These are phyloP conservation scores for Periconia sp. DNA, from an alignment of 2,329 filamentous ascomycete genomes.

Conservation along the genomic window DNA sequence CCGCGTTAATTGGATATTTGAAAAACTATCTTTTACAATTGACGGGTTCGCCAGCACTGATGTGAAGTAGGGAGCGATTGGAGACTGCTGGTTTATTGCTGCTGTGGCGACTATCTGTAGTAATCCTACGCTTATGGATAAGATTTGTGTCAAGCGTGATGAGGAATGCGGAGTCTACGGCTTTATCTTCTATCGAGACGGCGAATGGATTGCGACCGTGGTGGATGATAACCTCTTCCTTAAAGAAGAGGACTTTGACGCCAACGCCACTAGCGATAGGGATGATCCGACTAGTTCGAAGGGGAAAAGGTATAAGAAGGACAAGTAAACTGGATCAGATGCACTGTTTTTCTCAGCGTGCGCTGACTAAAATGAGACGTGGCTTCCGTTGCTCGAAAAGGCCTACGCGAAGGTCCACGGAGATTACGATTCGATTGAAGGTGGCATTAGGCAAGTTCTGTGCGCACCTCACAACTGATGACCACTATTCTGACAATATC, in stretches of 20 bases:
- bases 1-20: slow-evolving; percentile 68
- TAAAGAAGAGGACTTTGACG: slow-evolving; percentile 68
- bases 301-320: slow-evolving; percentile 65
- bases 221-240: slow-evolving; percentile 89
- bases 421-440: slow-evolving; percentile 73
- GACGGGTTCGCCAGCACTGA: slow-evolving; percentile 76
- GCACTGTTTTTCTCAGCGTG: slow-evolving; percentile 78
- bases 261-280: slow-evolving; percentile 51
- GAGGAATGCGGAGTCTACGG: slow-evolving; percentile 79
- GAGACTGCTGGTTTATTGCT: slow-evolving; percentile 85
- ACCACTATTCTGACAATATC: no score
- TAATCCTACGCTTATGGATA: slow-evolving; percentile 69
- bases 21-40: slow-evolving; percentile 72
- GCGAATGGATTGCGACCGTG: slow-evolving; percentile 80
- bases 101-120: slow-evolving; percentile 76
- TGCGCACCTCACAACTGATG: no score
- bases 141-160: slow-evolving; percentile 71
- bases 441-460: no score
- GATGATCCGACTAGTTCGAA: slow-evolving; percentile 61
- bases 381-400: slow-evolving; percentile 79
- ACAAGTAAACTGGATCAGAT: slow-evolving; percentile 72
- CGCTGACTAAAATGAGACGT: slow-evolving; percentile 75
- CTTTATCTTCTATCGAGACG: slow-evolving; percentile 73
- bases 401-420: slow-evolving; percentile 84
- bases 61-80: slow-evolving; percentile 74